Evolutionary conservation across 495 filamentous ascomycete species (phyloP).

Genomic region (Chaetomium tenue): DNA sequence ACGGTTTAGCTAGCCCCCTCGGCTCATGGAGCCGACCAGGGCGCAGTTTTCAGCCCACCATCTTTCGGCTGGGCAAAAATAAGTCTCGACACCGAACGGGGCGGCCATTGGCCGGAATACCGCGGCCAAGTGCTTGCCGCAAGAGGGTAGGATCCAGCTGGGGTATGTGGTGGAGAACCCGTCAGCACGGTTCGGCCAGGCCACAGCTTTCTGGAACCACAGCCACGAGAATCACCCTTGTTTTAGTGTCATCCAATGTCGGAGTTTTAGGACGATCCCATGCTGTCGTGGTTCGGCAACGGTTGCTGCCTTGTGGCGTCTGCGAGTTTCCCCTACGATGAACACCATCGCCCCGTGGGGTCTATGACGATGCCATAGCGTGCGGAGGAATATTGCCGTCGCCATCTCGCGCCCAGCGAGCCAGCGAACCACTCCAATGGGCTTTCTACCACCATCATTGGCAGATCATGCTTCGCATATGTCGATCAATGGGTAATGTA

Average conservation of each 20-base stretch:
- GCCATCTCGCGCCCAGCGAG: neutral
- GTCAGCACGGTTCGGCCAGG: constrained; percentile 11
- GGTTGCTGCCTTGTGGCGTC: constrained; percentile 21
- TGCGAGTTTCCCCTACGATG: neutral
- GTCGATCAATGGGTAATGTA: neutral
- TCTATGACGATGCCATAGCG: neutral
- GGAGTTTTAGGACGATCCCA: neutral
- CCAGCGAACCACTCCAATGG: neutral
- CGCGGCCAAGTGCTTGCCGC: constrained; percentile 10
- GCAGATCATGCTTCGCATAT: constrained; percentile 4
- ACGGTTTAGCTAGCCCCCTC: neutral
- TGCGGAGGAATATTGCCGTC: too few species aligned
- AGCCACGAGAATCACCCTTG: constrained; percentile 16
- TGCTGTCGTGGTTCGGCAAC: neutral
- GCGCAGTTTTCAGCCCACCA: constrained; percentile 19
- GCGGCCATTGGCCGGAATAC: constrained; percentile 24
- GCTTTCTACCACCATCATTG: neutral
- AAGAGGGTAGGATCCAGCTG: constrained; percentile 10
- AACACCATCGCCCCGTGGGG: neutral
- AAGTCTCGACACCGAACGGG: neutral
- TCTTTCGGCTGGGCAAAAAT: constrained; percentile 16
- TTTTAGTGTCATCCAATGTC: neutral
- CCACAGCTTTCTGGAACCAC: constrained; percentile 9
- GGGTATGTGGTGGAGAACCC: constrained; percentile 10
- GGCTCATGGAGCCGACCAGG: constrained; percentile 4